Percentiles rank a stretch among this genome's conserved stretches.
These are phyloP conservation scores for Zoysia pacifica DNA, from an alignment of 176 grass and related monocot genomes.

Conservation along the genomic window DNA sequence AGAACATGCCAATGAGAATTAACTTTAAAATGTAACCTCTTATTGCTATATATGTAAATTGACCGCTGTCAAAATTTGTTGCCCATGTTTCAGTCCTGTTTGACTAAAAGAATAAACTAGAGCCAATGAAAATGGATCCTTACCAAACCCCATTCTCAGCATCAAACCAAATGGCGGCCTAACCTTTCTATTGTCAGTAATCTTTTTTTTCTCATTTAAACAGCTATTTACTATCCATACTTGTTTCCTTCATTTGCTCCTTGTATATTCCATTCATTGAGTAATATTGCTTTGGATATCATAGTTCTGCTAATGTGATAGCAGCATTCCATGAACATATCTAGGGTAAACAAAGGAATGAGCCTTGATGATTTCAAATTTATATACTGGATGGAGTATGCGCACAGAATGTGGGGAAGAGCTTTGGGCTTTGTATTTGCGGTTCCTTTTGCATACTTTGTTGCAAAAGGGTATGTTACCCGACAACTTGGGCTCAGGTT, in stretches of 20 bases:
- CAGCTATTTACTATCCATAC: background rate
- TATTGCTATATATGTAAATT: background rate
- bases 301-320: constrained; percentile 37
- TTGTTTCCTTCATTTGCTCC: background rate
- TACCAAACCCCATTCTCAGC: background rate
- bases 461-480: constrained; percentile 90
- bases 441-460: constrained; percentile 81
- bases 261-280: background rate
- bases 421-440: constrained; percentile 80
- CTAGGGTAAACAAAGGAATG: constrained; percentile 90
- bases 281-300: constrained; percentile 24
- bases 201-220: background rate
- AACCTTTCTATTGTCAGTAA: background rate
- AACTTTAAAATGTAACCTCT: background rate
- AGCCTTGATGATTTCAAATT: constrained; percentile 94
- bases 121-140: background rate
- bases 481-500: constrained; percentile 80
- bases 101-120: background rate
- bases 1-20: background rate
- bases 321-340: constrained; percentile 38
- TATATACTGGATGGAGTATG: constrained; percentile 99
- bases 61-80: background rate
- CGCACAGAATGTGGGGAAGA: constrained; percentile 97
- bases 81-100: background rate
- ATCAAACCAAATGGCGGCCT: background rate